Percentiles rank a stretch among this genome's conserved stretches.
phyloP scores from a whole-genome alignment of 257 asterid genomes.

The Ilex asprella region DNA sequence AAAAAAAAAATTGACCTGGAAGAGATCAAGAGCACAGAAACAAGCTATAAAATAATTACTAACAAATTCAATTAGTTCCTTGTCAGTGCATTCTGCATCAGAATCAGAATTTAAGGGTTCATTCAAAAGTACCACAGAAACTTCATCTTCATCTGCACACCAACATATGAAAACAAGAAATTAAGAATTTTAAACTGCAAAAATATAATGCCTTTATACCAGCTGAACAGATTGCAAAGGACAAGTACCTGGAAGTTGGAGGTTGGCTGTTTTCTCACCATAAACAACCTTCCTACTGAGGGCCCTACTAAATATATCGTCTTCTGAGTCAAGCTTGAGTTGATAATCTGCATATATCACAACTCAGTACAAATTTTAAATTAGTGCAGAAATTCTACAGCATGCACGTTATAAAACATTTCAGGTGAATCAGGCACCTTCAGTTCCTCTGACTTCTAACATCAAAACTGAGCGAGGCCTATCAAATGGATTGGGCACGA shows the following conservation, averaged over 20 bases:
- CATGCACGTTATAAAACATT: conserved; percentile 2
- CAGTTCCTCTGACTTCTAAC: conserved; percentile 71
- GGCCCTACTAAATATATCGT: conserved; percentile 34
- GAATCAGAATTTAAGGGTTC: conserved; percentile 28
- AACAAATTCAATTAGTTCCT: conserved; percentile 72
- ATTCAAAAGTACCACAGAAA: conserved; percentile 57
- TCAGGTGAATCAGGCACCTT: conserved; percentile 40
- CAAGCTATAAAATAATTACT: conserved; percentile 19
- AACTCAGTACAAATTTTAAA: conserved; percentile 11
- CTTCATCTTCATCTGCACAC: conserved; percentile 55
- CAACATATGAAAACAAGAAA: conserved; percentile 11
- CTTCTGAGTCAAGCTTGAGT: conserved; percentile 21
- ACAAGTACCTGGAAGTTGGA: conserved; percentile 68
- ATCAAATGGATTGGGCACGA: conserved; percentile 83
- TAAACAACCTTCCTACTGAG: conserved; percentile 49
- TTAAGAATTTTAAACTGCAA: conserved; percentile 6
- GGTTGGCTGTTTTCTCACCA: conserved; percentile 38
- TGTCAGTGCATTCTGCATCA: conserved; percentile 52
- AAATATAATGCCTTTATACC: conserved; percentile 9
- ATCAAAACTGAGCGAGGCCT: conserved; percentile 73
- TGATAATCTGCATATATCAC: conserved; percentile 35
- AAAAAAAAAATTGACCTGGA: conserved; percentile 2
- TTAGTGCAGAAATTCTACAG: background rate
- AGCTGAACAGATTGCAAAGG: conserved; percentile 11
- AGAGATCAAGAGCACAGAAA: background rate